phyloP scores from a whole-genome alignment of 2,329 filamentous ascomycete genomes.

The Parastagonospora nodorum region DNA sequence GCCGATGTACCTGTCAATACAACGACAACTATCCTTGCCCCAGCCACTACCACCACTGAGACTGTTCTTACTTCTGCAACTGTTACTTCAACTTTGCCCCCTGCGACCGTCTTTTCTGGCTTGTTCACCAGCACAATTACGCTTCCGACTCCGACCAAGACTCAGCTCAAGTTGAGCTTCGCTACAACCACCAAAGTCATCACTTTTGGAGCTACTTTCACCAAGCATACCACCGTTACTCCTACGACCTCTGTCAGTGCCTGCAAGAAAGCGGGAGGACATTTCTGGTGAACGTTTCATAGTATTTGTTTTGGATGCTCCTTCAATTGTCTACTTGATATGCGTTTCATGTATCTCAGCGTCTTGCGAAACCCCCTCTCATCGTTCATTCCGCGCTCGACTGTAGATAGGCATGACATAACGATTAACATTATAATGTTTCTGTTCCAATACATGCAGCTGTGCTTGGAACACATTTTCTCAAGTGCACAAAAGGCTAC shows the following conservation, averaged over 20 bases:
- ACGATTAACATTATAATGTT: not conserved
- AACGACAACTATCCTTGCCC: constrained; percentile 37
- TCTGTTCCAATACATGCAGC: not conserved
- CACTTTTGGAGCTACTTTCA: constrained; percentile 42
- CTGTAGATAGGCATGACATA: constrained; percentile 1
- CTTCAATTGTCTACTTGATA: not conserved
- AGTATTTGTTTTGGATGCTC: not conserved
- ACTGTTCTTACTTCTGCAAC: constrained; percentile 29
- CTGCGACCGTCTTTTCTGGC: constrained; percentile 44
- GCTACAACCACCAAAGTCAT: constrained; percentile 39
- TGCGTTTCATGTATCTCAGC: not conserved
- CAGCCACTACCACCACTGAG: constrained; percentile 36
- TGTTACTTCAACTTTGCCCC: constrained; percentile 37
- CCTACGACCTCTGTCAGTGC: constrained; percentile 41
- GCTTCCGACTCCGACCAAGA: constrained; percentile 44
- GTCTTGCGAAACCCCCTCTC: not conserved
- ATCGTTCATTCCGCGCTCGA: not conserved
- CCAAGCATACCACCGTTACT: constrained; percentile 41
- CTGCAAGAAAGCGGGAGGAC: constrained; percentile 42
- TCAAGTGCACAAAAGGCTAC: not conserved
- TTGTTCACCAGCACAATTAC: constrained; percentile 40
- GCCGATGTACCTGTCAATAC: constrained; percentile 32
- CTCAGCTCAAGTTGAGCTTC: constrained; percentile 32
- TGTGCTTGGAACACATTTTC: not conserved
- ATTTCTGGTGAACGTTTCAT: constrained; percentile 16